Evolutionary conservation across 495 filamentous ascomycete species (phyloP), one percentile per base, ranked within the genome.

Genomic region (Articulospora tetracladia): DNA sequence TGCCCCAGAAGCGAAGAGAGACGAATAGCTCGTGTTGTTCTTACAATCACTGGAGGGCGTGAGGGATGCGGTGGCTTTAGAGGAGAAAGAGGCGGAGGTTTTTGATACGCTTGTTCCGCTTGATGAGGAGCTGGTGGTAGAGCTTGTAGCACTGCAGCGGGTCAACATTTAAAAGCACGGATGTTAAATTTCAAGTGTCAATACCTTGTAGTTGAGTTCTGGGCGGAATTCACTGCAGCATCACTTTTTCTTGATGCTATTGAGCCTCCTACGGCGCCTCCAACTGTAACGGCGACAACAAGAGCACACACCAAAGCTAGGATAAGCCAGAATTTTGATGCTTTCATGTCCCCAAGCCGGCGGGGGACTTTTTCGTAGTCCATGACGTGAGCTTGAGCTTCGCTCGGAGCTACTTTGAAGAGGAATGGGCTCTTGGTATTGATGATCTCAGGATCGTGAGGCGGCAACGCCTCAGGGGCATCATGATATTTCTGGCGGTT

Each of bases 271-370:
- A 55, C 27, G 12, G 30, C 53, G 7, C 53, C 53, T 23, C 53
- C 53, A 34, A 55, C 34, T 32, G 30, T 41, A 3, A 23, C 53
- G 4, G 4, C 53, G 32, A 55, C 34, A 10, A 55, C 53, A 55
- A 55, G 1, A 44, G 22, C 10, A 32, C 30, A 55, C 32, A 55
- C 20, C 26, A 55, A 12, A 1, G 26, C 53, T n/a, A 55, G 30
- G 28, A 55, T 26, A 12, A 55, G 28, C 53, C 53, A 55, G 53
- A 55, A 55, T 19, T 7, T 22, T 7, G 53, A 55, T 7, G 53
- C 53, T 26, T 55, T 55, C 52, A 55, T 55, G 15, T 55, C 53
- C 4, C 53, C 53, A 19, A 54, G 20, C 22, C 53, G 26, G 10
- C 30, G 32, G 2, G 30, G 30, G 30, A 34, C 15, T 15, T 6